phyloP scores from a whole-genome alignment of 1,284 basidiomycete genomes.

The Trichosporon faecale region DNA sequence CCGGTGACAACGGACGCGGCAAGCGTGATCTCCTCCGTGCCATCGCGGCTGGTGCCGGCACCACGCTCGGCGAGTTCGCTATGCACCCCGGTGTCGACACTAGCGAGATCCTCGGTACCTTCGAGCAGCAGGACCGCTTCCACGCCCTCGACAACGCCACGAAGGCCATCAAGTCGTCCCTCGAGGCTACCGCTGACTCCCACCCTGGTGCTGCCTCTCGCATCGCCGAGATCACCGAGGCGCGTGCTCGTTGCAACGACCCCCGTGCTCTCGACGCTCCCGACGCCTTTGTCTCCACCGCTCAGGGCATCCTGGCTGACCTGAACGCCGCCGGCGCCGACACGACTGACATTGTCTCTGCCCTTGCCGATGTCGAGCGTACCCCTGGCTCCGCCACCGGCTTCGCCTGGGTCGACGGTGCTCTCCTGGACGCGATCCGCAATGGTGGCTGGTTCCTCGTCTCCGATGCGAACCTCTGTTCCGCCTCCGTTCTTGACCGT shows the following conservation, averaged over 20 bases:
- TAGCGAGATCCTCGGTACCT: conserved; percentile 89
- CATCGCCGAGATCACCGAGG: conserved; percentile 21
- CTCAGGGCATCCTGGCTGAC: conserved; percentile 22
- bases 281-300: conserved; percentile 17
- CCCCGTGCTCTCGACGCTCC: conserved; percentile 21
- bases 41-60: conserved; percentile 70
- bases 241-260: conserved; percentile 27
- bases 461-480: conserved; percentile 92
- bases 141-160: conserved; percentile 26
- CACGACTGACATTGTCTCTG: conserved; percentile 22
- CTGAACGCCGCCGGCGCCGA: conserved; percentile 32
- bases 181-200: conserved; percentile 28
- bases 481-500: conserved; percentile 90
- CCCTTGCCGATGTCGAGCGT: conserved; percentile 26
- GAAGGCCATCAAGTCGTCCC: conserved; percentile 16
- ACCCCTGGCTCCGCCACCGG: conserved; percentile 54
- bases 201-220: conserved; percentile 22
- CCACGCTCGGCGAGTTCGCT: conserved; percentile 67
- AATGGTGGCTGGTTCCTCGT: conserved; percentile 86
- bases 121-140: conserved; percentile 77
- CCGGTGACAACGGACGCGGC: conserved; percentile 70
- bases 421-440: conserved; percentile 83
- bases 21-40: conserved; percentile 75
- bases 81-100: conserved; percentile 89
- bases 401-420: conserved; percentile 96